Conservation (phyloP, 1,284 basidiomycete genomes). For the Sporisorium graminicola region DNA sequence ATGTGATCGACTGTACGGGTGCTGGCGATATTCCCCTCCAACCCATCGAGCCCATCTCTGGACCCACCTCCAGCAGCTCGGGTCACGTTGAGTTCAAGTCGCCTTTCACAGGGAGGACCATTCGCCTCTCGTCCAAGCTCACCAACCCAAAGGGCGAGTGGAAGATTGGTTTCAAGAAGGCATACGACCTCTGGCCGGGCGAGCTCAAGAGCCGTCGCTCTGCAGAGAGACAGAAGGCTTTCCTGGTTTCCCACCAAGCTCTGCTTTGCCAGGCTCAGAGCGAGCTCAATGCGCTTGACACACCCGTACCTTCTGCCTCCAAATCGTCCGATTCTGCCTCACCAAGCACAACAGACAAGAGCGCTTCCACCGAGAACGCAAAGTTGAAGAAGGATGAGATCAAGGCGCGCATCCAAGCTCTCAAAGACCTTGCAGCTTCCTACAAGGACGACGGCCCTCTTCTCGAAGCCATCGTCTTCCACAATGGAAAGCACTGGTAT, state of each 20-base stretch:
- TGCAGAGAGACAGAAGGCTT: constrained; percentile 63
- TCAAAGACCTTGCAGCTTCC: constrained; percentile 63
- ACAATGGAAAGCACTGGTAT: constrained; percentile 69
- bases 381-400: constrained; percentile 62
- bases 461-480: constrained; percentile 68
- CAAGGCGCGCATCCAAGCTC: constrained; percentile 61
- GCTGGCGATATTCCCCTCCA: constrained; percentile 61
- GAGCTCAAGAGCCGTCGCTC: constrained; percentile 66
- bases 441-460: constrained; percentile 68
- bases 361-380: constrained; percentile 16
- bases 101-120: constrained; percentile 63
- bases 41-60: constrained; percentile 39
- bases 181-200: constrained; percentile 69
- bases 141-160: constrained; percentile 67
- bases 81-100: constrained; percentile 59
- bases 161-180: constrained; percentile 68
- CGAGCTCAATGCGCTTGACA: constrained; percentile 54
- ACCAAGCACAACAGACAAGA: constrained; percentile 16
- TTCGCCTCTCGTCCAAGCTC: constrained; percentile 56
- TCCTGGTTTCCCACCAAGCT: constrained; percentile 63
- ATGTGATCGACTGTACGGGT: constrained; percentile 70
- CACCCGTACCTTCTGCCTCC: constrained; percentile 6
- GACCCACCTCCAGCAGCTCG: constrained; percentile 3
- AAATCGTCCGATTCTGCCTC: constrained; percentile 9
- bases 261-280: constrained; percentile 60